Conservation (phyloP, 2,329 filamentous ascomycete species). For the Trichoderma sp. region DNA sequence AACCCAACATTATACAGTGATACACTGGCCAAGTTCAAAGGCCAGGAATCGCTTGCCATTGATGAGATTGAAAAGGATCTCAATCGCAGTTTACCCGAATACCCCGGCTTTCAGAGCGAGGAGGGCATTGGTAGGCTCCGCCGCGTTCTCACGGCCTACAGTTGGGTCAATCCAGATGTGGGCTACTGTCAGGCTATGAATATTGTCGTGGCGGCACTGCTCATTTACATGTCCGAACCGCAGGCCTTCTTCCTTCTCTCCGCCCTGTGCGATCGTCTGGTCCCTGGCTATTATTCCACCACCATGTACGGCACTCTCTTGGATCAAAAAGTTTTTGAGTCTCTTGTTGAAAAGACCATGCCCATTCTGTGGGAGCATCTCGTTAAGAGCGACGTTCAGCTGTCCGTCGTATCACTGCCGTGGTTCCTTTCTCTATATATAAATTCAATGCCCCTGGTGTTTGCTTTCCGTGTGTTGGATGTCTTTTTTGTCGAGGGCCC, state of each 20-base stretch:
- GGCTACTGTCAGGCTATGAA: constrained; percentile 99
- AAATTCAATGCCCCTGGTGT: constrained; percentile 98
- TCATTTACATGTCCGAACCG: constrained; percentile 97
- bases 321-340: constrained; percentile 97
- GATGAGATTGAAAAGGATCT: constrained; percentile 99
- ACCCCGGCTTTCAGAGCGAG: constrained; percentile 94
- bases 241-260: constrained; percentile 96
- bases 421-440: constrained; percentile 99
- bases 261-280: constrained; percentile 84
- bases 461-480: constrained; percentile 93
- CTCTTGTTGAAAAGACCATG: constrained; percentile 98
- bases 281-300: constrained; percentile 96
- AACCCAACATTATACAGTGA: constrained; percentile 82
- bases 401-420: constrained; percentile 93
- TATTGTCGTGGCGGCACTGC: constrained; percentile 93
- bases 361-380: constrained; percentile 97
- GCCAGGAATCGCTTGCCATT: constrained; percentile 88
- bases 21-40: constrained; percentile 79
- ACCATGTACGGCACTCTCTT: constrained; percentile 99
- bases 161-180: constrained; percentile 93
- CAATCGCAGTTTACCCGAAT: constrained; percentile 94
- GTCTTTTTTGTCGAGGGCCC: constrained; percentile 98
- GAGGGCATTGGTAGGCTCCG: constrained; percentile 90
- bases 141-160: constrained; percentile 92
- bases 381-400: constrained; percentile 93